Conservation (phyloP, 140 eudicot genomes). For the Ambrosia hybrid region DNA sequence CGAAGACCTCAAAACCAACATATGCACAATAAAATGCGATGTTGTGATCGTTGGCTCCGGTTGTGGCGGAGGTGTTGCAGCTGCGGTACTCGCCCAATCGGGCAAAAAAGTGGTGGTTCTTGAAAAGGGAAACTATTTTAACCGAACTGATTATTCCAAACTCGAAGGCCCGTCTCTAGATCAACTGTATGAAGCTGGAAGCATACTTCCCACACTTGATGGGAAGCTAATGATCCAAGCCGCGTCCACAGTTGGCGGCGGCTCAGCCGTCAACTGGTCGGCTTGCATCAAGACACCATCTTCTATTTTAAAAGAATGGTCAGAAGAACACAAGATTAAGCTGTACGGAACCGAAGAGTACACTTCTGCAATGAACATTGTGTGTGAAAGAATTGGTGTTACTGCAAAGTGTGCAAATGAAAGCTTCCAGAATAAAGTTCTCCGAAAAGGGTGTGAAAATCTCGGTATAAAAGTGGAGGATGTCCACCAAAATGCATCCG, state of each 20-base stretch:
- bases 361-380: conserved; percentile 58
- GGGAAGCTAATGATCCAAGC: conserved; percentile 69
- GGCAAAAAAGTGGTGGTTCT: conserved; percentile 82
- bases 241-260: conserved; percentile 88
- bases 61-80: conserved; percentile 93
- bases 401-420: conserved; percentile 62
- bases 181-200: conserved; percentile 67
- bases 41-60: conserved; percentile 89
- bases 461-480: conserved; percentile 60
- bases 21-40: conserved; percentile 58
- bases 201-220: conserved; percentile 60
- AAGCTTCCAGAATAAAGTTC: conserved; percentile 78
- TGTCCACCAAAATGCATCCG: conserved; percentile 74
- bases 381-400: conserved; percentile 66
- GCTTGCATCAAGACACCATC: conserved; percentile 65
- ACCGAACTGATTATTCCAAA: conserved; percentile 54
- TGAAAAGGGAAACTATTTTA: conserved; percentile 82
- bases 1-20: conserved; percentile 37
- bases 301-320: conserved; percentile 63
- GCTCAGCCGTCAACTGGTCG: conserved; percentile 88
- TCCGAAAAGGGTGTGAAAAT: conserved; percentile 76
- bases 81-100: conserved; percentile 65
- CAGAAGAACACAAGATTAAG: conserved; percentile 38
- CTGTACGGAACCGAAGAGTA: conserved; percentile 51
- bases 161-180: conserved; percentile 75